Conservation (phyloP, 148 eudicot species). For the Persicaria maculosa region DNA sequence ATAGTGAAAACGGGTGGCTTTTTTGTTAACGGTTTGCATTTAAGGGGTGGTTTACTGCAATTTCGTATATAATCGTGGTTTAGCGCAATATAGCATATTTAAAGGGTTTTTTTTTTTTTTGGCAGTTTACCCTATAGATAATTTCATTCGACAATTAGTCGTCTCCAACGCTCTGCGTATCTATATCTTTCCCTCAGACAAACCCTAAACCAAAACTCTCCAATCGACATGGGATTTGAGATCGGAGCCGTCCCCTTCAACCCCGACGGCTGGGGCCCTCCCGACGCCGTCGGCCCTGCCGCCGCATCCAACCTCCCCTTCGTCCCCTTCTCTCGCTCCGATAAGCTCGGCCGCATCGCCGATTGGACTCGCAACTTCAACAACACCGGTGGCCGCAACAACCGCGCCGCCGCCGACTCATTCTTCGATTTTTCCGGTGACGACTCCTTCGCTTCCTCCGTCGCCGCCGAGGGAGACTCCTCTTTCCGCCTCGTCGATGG, state of each 20-base stretch:
- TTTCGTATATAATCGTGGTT: too few relatives aligned
- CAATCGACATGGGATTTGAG: conserved; percentile 28
- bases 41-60: too few relatives aligned
- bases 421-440: conserved; percentile 89
- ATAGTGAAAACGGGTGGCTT: too few relatives aligned
- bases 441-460: conserved; percentile 52
- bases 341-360: conserved; percentile 51
- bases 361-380: conserved; percentile 71
- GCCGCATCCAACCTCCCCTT: conserved; percentile 32
- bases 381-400: conserved; percentile 23
- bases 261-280: conserved; percentile 95
- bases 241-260: conserved; percentile 72
- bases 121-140: too few relatives aligned
- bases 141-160: too few relatives aligned
- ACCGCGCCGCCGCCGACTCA: conserved; percentile 37
- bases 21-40: too few relatives aligned
- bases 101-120: too few relatives aligned
- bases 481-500: conserved; percentile 85
- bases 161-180: too few relatives aligned
- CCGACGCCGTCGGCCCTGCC: conserved; percentile 24
- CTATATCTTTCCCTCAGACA: too few relatives aligned
- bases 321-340: conserved; percentile 81
- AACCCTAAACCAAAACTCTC: neutral
- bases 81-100: too few relatives aligned
- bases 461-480: conserved; percentile 49